phyloP scores from a whole-genome alignment of 345 rosid species.

The Stellera chamaejasme region DNA sequence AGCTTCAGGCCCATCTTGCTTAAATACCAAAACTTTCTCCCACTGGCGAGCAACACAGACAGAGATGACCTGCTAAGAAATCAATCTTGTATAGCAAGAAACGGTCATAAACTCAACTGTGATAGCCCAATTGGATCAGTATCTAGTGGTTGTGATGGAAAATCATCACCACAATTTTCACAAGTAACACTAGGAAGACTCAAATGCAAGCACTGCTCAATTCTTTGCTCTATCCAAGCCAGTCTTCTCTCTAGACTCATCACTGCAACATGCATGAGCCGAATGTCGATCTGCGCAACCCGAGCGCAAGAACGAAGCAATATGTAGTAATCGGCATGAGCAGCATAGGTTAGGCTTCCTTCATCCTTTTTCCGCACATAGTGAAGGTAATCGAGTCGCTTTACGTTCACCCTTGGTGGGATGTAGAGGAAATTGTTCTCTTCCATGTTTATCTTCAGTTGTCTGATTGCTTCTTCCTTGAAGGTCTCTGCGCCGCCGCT shows the following conservation, averaged over 20 bases:
- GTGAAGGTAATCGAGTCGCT: constrained; percentile 54
- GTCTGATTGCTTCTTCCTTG: constrained; percentile 29
- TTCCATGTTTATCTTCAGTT: constrained; percentile 55
- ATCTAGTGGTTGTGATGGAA: constrained; percentile 8
- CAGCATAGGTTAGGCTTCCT: constrained; percentile 42
- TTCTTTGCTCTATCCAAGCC: constrained; percentile 67
- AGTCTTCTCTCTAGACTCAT: constrained; percentile 69
- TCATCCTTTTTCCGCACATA: constrained; percentile 52
- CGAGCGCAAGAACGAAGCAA: constrained; percentile 57
- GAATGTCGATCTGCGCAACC: constrained; percentile 47
- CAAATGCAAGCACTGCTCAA: constrained; percentile 42
- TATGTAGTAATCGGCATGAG: constrained; percentile 83
- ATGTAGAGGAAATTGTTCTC: constrained; percentile 60
- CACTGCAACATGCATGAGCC: constrained; percentile 62
- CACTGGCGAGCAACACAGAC: too few species aligned
- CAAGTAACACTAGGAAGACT: constrained; percentile 38
- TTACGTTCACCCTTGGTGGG: constrained; percentile 55
- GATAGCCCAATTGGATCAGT: constrained; percentile 18
- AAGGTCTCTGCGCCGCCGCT: constrained; percentile 11
- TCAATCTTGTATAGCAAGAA: too few species aligned
- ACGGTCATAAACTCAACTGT: constrained; percentile 12
- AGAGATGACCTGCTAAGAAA: too few species aligned
- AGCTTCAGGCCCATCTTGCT: too few species aligned
- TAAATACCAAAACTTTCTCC: too few species aligned
- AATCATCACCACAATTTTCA: constrained; percentile 27